A percentile compares a stretch with the other conserved stretches of the same genome.
phyloP scores from a whole-genome alignment of 164 flowering plant genomes.

The Berberis vulgaris region DNA sequence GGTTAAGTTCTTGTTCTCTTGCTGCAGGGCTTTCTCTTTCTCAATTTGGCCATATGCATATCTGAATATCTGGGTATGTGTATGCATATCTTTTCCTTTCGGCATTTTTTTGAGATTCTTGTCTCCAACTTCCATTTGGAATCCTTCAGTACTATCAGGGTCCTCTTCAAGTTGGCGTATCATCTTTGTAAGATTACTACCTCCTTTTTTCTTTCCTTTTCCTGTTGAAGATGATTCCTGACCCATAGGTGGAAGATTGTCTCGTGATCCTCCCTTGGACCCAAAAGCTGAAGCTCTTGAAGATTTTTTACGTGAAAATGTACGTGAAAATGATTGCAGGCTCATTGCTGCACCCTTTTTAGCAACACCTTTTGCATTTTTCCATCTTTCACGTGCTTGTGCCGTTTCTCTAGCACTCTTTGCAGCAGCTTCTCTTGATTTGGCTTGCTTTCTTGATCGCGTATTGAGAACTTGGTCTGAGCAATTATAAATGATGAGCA shows the following conservation, averaged over 20 bases:
- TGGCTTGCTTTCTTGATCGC: constrained; percentile 68
- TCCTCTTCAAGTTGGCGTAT: constrained; percentile 59
- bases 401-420: constrained; percentile 93
- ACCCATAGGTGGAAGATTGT: constrained; percentile 34
- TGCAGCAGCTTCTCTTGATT: constrained; percentile 89
- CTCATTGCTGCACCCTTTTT: constrained; percentile 59
- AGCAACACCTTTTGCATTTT: constrained; percentile 77
- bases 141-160: constrained; percentile 65
- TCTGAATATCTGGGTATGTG: constrained; percentile 90
- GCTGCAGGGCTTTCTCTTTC: constrained; percentile 91
- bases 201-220: constrained; percentile 54
- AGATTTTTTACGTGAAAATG: constrained; percentile 77
- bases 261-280: constrained; percentile 46
- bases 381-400: constrained; percentile 94
- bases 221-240: constrained; percentile 19
- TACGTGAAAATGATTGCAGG: constrained; percentile 69
- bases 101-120: constrained; percentile 65
- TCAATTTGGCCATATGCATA: constrained; percentile 97
- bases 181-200: constrained; percentile 67
- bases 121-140: constrained; percentile 75
- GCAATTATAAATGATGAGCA: constrained; percentile 77
- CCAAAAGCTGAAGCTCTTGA: constrained; percentile 21
- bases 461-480: constrained; percentile 92
- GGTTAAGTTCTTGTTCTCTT: constrained; percentile 67
- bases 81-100: constrained; percentile 70